A percentile compares a stretch with the other conserved stretches of the same genome.
phyloP scores from a whole-genome alignment of 2,329 filamentous ascomycete genomes.

The Fusarium chuoi region DNA sequence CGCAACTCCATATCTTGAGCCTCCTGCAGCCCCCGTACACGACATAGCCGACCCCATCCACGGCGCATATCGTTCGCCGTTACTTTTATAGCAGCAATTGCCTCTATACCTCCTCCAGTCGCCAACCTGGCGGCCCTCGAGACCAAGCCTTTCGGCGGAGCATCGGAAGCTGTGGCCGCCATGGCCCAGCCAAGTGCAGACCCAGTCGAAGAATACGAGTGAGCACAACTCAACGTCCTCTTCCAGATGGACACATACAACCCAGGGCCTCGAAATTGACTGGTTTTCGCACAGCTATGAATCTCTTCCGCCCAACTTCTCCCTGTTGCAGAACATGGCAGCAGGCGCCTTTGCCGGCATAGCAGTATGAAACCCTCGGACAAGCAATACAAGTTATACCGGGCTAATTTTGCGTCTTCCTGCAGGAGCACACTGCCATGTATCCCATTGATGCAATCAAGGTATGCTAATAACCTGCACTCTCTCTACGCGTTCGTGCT shows the following conservation, averaged over 20 bases:
- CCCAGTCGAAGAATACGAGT: constrained; percentile 74
- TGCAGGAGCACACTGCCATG: constrained; percentile 97
- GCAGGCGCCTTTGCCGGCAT: constrained; percentile 97
- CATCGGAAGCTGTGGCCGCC: constrained; percentile 73
- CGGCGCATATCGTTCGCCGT: constrained; percentile 15
- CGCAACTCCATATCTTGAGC: constrained; percentile 8
- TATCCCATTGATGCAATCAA: constrained; percentile 98
- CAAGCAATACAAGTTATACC: background rate
- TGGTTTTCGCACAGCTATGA: constrained; percentile 74
- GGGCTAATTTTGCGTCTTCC: constrained; percentile 29
- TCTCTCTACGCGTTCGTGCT: background rate
- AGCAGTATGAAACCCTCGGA: constrained; percentile 69
- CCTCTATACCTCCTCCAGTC: constrained; percentile 42
- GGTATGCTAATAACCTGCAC: constrained; percentile 61
- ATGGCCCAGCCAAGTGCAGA: constrained; percentile 76
- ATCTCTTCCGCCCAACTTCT: constrained; percentile 93
- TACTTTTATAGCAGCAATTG: constrained; percentile 27
- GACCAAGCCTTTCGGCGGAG: constrained; percentile 69
- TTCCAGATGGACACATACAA: background rate
- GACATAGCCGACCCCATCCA: constrained; percentile 8
- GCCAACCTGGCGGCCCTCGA: constrained; percentile 72
- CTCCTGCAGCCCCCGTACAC: background rate
- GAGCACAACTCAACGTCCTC: constrained; percentile 45
- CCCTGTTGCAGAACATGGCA: constrained; percentile 91
- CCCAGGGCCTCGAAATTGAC: constrained; percentile 5